phyloP scores from a whole-genome alignment of 306 rosid species.

The Heteromeles arbutifolia region DNA sequence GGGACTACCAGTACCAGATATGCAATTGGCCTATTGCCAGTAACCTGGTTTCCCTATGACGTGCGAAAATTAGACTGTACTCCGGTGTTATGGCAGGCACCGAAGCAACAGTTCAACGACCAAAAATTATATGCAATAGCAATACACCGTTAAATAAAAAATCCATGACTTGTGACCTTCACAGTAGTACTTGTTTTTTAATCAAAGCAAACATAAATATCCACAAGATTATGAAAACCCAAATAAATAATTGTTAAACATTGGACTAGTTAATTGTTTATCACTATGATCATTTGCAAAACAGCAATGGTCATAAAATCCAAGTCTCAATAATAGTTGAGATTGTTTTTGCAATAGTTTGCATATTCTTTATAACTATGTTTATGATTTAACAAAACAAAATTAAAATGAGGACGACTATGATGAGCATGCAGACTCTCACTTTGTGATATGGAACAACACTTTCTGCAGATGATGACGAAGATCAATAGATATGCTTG shows the following conservation, averaged over 20 bases:
- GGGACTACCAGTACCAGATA: slow-evolving; percentile 6
- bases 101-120: neutral
- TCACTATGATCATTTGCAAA: neutral
- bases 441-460: neutral
- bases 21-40: neutral
- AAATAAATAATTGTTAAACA: neutral
- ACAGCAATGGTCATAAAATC: neutral
- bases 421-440: neutral
- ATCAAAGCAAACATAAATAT: neutral
- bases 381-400: neutral
- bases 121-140: no score
- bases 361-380: neutral
- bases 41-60: neutral
- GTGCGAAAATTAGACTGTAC: neutral
- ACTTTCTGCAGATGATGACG: neutral
- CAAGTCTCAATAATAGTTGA: neutral
- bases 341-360: neutral
- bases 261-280: neutral
- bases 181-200: neutral
- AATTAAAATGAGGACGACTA: neutral
- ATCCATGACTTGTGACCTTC: neutral
- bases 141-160: neutral
- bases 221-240: neutral
- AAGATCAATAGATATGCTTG: neutral
- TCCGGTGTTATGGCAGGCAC: neutral